Evolutionary conservation across 202 grass and related monocot species (phyloP).

Genomic region (Elaeis oleifera): DNA sequence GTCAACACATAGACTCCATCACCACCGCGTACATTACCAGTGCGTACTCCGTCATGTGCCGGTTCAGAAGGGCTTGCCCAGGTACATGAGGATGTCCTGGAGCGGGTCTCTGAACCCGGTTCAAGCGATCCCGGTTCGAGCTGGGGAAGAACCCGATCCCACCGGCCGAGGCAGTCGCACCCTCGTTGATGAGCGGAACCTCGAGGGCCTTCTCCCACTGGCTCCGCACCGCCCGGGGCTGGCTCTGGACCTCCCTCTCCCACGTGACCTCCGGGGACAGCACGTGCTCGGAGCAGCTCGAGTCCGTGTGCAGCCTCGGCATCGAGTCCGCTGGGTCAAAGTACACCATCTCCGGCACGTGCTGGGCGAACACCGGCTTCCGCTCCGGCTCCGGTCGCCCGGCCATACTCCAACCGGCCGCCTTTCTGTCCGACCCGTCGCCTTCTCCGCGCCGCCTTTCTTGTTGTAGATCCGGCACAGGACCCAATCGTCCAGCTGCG

Average conservation of each 20-base stretch:
- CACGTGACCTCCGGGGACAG: not conserved
- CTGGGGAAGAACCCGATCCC: not conserved
- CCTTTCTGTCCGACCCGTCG: not conserved
- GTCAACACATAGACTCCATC: no score
- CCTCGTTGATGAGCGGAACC: not conserved
- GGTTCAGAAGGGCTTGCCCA: slow-evolving; percentile 11
- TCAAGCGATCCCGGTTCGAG: not conserved
- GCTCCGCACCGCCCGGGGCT: not conserved
- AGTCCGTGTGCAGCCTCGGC: not conserved
- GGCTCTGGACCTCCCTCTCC: not conserved
- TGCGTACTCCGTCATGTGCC: no score
- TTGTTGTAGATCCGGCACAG: slow-evolving; percentile 11
- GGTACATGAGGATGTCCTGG: slow-evolving; percentile 15
- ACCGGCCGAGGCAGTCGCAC: no score
- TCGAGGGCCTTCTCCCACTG: slow-evolving; percentile 1
- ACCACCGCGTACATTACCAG: no score
- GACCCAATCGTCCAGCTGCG: slow-evolving; percentile 9
- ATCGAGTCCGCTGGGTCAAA: not conserved
- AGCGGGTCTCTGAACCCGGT: slow-evolving; percentile 2
- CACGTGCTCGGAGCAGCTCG: slow-evolving; percentile 2
- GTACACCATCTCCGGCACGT: not conserved
- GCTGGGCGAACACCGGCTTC: not conserved
- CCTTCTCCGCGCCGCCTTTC: not conserved
- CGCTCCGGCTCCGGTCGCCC: not conserved
- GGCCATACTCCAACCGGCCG: not conserved